These are phyloP conservation scores for Trichoderma breve DNA, from an alignment of 2,329 filamentous ascomycete species.

Conservation along the genomic window DNA sequence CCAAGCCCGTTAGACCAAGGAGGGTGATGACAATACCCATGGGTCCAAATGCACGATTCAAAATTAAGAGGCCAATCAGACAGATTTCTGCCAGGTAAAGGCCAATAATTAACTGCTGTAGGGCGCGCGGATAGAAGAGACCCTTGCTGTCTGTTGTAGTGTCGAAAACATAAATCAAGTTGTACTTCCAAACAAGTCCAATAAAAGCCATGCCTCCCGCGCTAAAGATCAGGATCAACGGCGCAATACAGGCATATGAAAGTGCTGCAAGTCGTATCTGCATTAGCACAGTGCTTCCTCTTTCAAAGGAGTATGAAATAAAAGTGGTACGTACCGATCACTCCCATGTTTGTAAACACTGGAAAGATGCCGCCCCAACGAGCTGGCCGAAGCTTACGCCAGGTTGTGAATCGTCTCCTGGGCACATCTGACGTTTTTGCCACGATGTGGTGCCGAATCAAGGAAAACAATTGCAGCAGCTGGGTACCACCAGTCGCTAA, in stretches of 20 bases:
- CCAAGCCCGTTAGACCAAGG: constrained; percentile 71
- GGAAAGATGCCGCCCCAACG: constrained; percentile 84
- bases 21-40: constrained; percentile 74
- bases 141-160: constrained; percentile 83
- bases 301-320: neutral
- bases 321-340: constrained; percentile 61
- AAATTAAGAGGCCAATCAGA: constrained; percentile 79
- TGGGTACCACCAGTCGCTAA: constrained; percentile 73
- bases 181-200: constrained; percentile 87
- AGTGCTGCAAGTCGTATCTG: constrained; percentile 55
- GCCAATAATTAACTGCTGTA: constrained; percentile 82
- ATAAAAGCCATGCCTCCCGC: constrained; percentile 75
- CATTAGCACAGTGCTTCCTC: neutral
- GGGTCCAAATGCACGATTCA: constrained; percentile 65
- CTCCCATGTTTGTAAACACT: constrained; percentile 75
- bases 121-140: constrained; percentile 78
- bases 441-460: constrained; percentile 56
- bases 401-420: constrained; percentile 74
- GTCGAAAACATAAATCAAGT: constrained; percentile 83
- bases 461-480: constrained; percentile 67
- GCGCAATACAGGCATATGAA: constrained; percentile 82
- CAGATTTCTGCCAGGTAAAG: constrained; percentile 81
- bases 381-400: constrained; percentile 69
- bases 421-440: constrained; percentile 76
- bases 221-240: constrained; percentile 79